These are phyloP conservation scores for Malassezia caprae DNA, from an alignment of 1,284 basidiomycete genomes.

Conservation along the genomic window DNA sequence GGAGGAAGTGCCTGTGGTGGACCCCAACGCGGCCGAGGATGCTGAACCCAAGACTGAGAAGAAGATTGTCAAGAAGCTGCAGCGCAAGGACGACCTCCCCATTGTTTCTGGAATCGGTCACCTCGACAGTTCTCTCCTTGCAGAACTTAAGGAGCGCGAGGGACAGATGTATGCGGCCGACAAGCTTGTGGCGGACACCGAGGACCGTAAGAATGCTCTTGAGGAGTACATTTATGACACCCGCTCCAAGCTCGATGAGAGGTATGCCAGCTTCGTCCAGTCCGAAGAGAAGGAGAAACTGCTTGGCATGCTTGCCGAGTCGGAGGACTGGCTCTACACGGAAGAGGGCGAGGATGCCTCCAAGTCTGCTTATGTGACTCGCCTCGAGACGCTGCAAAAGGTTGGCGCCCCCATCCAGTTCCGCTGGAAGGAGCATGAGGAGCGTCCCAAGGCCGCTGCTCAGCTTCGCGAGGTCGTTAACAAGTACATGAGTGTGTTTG, in stretches of 20 bases:
- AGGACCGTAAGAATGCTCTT: conserved; percentile 47
- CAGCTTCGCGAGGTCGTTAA: conserved; percentile 42
- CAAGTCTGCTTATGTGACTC: conserved; percentile 42
- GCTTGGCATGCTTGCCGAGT: conserved; percentile 32
- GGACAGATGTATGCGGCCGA: conserved; percentile 43
- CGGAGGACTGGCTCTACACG: conserved; percentile 48
- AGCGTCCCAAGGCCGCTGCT: conserved; percentile 43
- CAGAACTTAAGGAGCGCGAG: conserved; percentile 41
- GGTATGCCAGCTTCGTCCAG: conserved; percentile 37
- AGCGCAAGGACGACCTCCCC: conserved; percentile 43
- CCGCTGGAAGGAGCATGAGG: conserved; percentile 40
- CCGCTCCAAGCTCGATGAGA: conserved; percentile 44
- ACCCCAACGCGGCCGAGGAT: conserved; percentile 19
- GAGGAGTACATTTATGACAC: conserved; percentile 48
- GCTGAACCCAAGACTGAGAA: conserved; percentile 43
- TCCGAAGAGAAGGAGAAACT: conserved; percentile 44
- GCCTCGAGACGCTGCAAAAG: conserved; percentile 39
- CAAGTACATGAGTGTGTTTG: conserved; percentile 39
- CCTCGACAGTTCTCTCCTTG: conserved; percentile 10
- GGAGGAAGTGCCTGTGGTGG: conserved; percentile 42
- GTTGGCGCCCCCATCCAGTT: conserved; percentile 39
- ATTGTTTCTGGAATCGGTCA: conserved; percentile 33
- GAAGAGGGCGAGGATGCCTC: conserved; percentile 46
- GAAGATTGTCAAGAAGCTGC: conserved; percentile 46
- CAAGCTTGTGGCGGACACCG: conserved; percentile 48